Base-by-base conservation (phyloP, 306 rosid genomes). In the Alnus rubra region DNA sequence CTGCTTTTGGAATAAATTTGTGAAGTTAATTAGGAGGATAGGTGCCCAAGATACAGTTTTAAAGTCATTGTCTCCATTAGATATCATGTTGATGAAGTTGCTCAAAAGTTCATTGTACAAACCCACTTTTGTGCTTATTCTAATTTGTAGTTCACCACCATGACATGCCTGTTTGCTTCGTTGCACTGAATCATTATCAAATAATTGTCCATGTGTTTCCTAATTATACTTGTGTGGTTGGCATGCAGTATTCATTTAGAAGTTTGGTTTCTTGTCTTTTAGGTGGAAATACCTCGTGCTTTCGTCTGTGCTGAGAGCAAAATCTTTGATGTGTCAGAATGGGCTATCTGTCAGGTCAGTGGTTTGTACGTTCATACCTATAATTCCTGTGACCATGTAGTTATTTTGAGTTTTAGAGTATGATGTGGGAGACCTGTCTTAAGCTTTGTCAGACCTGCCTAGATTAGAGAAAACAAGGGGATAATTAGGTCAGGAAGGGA, bases 281-380 rank as follows among this genome's bases (percentile, higher is more conserved):
- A 96, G 99, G 84, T 91, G 81, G 99, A 93, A 87, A 93, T 96
- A 83, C 99, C 99, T 0, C 90, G 98, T 23, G 99, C 99, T 77
- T 96, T 93, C 60, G 99, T 96, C 74, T 96, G 99, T 65, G 99
- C 99, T 0, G 99, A 93, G 88, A 90, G 98, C 88, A 93, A 93
- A 83, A 88, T 96, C 78, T 96, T 96, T 77, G 99, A 96, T 71
- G 99, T 93, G 76, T 96, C 99, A 3, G 99, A 96, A 85, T 96
- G 99, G 99, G 99, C 98, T 67, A 93, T 90, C 67, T 96, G 99
- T 87, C 99, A 96, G 97, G 99, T 93, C 78, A 80, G 92, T 88
- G 71, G 74, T 70, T 75, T 42, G 14, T 4, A 42, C 69, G 4
- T 70, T 33, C 53, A 44, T 1, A n/a, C 30, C 4, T 39, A 64